Conservation (phyloP, 164 flowering plant species). For the Nelumbo lutea region DNA sequence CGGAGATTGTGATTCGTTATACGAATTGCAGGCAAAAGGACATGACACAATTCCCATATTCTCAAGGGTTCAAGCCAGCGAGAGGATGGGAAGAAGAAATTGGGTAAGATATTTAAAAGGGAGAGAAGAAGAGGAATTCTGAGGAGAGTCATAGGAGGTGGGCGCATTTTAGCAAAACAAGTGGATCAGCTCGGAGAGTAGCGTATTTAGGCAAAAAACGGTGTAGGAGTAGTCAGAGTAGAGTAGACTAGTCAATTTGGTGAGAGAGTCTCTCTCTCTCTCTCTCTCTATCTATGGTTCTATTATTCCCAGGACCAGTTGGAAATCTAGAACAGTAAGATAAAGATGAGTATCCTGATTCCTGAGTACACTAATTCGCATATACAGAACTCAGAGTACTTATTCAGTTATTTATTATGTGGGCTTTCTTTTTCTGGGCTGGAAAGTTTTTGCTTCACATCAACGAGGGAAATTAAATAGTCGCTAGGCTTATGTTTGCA, state of each 20-base stretch:
- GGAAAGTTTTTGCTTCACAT: too few species aligned
- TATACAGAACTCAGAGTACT: too few species aligned
- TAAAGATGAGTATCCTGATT: too few species aligned
- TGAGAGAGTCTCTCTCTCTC: background rate
- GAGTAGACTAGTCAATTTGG: slow-evolving; percentile 4
- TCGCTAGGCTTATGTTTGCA: too few species aligned
- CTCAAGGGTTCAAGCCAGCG: background rate
- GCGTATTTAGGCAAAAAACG: slow-evolving; percentile 7
- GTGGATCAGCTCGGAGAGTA: background rate
- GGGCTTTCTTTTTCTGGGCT: too few species aligned
- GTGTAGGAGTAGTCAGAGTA: background rate
- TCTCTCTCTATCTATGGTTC: too few species aligned
- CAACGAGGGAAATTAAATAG: too few species aligned
- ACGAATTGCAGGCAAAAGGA: slow-evolving; percentile 24
- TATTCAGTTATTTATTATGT: too few species aligned
- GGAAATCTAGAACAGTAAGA: too few species aligned
- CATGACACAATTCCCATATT: slow-evolving; percentile 41
- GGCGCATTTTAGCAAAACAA: background rate
- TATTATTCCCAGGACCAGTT: background rate
- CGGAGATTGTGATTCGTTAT: slow-evolving; percentile 19
- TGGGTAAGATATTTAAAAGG: background rate
- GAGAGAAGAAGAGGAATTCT: background rate
- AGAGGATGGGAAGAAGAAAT: background rate
- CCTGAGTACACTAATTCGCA: too few species aligned
- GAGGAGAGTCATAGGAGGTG: background rate